These are phyloP conservation scores for Ceratocystis huliohia DNA, from an alignment of 2,329 filamentous ascomycete genomes.

Conservation along the genomic window DNA sequence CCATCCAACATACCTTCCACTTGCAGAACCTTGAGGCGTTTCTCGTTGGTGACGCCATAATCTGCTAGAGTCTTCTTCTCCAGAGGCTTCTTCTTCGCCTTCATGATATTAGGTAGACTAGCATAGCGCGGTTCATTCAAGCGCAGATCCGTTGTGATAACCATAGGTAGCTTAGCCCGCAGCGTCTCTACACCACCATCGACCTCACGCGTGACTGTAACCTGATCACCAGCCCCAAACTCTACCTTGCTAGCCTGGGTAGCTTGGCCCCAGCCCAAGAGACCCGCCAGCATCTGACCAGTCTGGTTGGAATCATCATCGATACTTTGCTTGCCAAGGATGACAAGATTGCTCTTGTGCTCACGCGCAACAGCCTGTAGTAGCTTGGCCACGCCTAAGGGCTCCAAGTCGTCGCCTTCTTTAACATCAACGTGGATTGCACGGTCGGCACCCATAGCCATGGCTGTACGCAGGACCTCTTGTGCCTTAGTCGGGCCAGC, in stretches of 20 bases:
- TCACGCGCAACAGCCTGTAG: slow-evolving; percentile 65
- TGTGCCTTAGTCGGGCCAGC: slow-evolving; percentile 78
- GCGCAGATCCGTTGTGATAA: slow-evolving; percentile 88
- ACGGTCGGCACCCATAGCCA: slow-evolving; percentile 97
- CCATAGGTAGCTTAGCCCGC: slow-evolving; percentile 70
- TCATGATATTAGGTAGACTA: slow-evolving; percentile 97
- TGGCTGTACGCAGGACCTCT: slow-evolving; percentile 84
- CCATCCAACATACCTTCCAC: slow-evolving; percentile 53
- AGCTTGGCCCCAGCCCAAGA: slow-evolving; percentile 87
- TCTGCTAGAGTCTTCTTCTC: slow-evolving; percentile 83
- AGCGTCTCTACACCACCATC: slow-evolving; percentile 92
- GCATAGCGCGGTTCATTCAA: slow-evolving; percentile 94
- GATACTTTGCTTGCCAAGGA: slow-evolving; percentile 95
- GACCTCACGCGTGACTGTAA: slow-evolving; percentile 79
- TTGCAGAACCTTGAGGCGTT: slow-evolving; percentile 77
- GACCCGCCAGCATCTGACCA: slow-evolving; percentile 90
- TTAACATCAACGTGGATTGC: slow-evolving; percentile 73
- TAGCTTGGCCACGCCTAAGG: slow-evolving; percentile 83
- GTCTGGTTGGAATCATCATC: slow-evolving; percentile 94
- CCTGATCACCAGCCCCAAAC: slow-evolving; percentile 54
- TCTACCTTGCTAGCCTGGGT: slow-evolving; percentile 81
- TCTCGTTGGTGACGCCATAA: slow-evolving; percentile 61
- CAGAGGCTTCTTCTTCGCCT: slow-evolving; percentile 99
- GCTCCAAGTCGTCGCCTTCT: slow-evolving; percentile 68
- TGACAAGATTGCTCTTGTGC: slow-evolving; percentile 81